Conservation (phyloP, 2,329 filamentous ascomycete species). For the Cordyceps cicadae region DNA sequence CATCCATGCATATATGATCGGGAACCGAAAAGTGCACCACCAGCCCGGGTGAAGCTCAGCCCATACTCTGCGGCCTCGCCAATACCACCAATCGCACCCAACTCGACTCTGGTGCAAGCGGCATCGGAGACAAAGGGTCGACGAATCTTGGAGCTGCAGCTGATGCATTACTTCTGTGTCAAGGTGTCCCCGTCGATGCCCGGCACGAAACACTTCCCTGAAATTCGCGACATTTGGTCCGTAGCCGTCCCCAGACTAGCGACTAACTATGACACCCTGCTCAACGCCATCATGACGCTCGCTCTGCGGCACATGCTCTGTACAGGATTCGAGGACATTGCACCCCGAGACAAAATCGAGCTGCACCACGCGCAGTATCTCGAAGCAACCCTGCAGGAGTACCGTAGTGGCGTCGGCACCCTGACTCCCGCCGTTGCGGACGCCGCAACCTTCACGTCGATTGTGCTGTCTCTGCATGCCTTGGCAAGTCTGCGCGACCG, state of each 20-base stretch:
- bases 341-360: constrained; percentile 3
- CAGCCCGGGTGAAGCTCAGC: not conserved
- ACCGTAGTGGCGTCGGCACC: constrained; percentile 13
- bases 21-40: not conserved
- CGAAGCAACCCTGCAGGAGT: constrained; percentile 16
- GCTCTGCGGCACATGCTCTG: constrained; percentile 15
- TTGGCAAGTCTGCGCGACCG: constrained; percentile 16
- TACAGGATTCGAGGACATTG: not conserved
- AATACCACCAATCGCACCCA: not conserved
- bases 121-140: constrained; percentile 14
- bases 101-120: not conserved
- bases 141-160: constrained; percentile 18
- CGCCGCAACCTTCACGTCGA: constrained; percentile 17
- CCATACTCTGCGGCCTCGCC: constrained; percentile 1
- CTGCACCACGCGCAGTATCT: constrained; percentile 16
- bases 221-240: constrained; percentile 16
- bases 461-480: constrained; percentile 17
- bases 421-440: constrained; percentile 16
- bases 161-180: constrained; percentile 17
- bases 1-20: constrained; percentile 18
- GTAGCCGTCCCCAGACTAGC: constrained; percentile 17
- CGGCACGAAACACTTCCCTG: constrained; percentile 13
- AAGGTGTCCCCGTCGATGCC: constrained; percentile 16
- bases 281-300: constrained; percentile 18
- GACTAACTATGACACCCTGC: constrained; percentile 17